phyloP scores from a whole-genome alignment of 73 alveolate genomes.

The Tetrahymena thermophila region DNA sequence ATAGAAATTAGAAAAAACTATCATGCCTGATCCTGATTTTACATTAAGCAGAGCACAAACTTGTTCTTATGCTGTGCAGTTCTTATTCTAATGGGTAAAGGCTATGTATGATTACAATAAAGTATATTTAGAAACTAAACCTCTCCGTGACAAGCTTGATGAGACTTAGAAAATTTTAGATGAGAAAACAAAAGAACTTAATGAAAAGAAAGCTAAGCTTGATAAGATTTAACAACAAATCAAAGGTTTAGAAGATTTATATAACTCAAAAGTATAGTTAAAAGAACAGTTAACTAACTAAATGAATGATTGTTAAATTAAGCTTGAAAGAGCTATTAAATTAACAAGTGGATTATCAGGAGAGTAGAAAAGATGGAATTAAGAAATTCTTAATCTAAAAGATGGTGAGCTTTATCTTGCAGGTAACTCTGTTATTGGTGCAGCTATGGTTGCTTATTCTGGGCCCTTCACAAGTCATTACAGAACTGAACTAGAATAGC shows the following conservation, averaged over 20 bases:
- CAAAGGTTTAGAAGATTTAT: background rate
- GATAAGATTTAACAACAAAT: background rate
- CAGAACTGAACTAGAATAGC: slow-evolving; percentile 4
- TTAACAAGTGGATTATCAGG: slow-evolving; percentile 26
- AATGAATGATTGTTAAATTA: slow-evolving; percentile 26
- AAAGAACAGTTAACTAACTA: background rate
- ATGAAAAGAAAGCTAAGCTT: slow-evolving; percentile 12
- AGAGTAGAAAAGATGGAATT: slow-evolving; percentile 25
- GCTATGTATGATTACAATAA: slow-evolving; percentile 41
- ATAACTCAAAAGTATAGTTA: background rate
- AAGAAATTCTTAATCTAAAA: slow-evolving; percentile 1
- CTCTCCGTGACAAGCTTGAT: slow-evolving; percentile 21
- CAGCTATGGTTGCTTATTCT: slow-evolving; percentile 18
- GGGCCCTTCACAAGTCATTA: slow-evolving; percentile 13
- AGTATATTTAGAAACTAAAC: slow-evolving; percentile 20
- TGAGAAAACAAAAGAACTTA: slow-evolving; percentile 3
- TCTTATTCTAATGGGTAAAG: slow-evolving; percentile 30
- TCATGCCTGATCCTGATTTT: slow-evolving; percentile 32
- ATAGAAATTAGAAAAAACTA: background rate
- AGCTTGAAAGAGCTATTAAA: slow-evolving; percentile 17
- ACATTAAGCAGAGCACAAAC: slow-evolving; percentile 31
- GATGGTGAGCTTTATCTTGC: slow-evolving; percentile 8
- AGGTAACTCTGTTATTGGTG: slow-evolving; percentile 18
- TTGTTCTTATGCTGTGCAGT: slow-evolving; percentile 25
- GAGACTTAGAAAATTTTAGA: background rate